phyloP scores from a whole-genome alignment of 2,329 filamentous ascomycete species.

The Boeremia lycopersici region DNA sequence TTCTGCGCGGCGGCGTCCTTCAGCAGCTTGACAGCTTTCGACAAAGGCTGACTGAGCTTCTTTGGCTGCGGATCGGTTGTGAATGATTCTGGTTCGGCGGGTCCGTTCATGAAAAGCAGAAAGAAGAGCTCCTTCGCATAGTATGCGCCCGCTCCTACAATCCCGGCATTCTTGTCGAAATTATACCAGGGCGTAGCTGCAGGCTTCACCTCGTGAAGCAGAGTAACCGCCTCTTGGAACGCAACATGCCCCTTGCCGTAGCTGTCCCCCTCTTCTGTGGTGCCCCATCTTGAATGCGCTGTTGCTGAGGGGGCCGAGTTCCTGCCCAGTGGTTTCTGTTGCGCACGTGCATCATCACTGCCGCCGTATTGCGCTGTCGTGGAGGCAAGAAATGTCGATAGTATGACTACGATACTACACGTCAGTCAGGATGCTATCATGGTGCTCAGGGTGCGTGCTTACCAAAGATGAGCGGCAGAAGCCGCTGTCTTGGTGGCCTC shows the following conservation, averaged over 20 bases:
- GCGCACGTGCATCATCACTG: slow-evolving; percentile 27
- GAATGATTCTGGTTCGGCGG: slow-evolving; percentile 55
- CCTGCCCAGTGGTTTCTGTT: slow-evolving; percentile 35
- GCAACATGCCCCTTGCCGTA: slow-evolving; percentile 29
- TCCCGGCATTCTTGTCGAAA: slow-evolving; percentile 60
- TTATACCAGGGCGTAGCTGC: slow-evolving; percentile 48
- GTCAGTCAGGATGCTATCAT: slow-evolving; percentile 27
- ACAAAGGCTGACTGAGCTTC: slow-evolving; percentile 59
- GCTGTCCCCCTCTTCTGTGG: slow-evolving; percentile 18
- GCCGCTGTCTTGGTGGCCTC: slow-evolving; percentile 45
- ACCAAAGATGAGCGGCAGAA: slow-evolving; percentile 46
- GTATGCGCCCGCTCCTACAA: slow-evolving; percentile 63
- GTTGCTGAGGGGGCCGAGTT: slow-evolving; percentile 19
- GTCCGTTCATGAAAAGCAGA: slow-evolving; percentile 69
- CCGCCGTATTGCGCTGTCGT: slow-evolving; percentile 32
- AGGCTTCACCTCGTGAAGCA: slow-evolving; percentile 52
- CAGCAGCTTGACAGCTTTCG: slow-evolving; percentile 63
- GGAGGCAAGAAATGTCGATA: slow-evolving; percentile 37
- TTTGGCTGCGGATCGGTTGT: slow-evolving; percentile 45
- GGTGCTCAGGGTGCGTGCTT: slow-evolving; percentile 18
- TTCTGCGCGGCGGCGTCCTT: slow-evolving; percentile 62
- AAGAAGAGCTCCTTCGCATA: slow-evolving; percentile 68
- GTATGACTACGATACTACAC: slow-evolving; percentile 33
- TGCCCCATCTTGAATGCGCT: slow-evolving; percentile 31
- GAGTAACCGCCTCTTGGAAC: slow-evolving; percentile 47